Percentiles rank a stretch among this genome's conserved stretches.
These are phyloP conservation scores for Daldinia eschscholtzii DNA, from an alignment of 2,329 filamentous ascomycete genomes.

Conservation along the genomic window DNA sequence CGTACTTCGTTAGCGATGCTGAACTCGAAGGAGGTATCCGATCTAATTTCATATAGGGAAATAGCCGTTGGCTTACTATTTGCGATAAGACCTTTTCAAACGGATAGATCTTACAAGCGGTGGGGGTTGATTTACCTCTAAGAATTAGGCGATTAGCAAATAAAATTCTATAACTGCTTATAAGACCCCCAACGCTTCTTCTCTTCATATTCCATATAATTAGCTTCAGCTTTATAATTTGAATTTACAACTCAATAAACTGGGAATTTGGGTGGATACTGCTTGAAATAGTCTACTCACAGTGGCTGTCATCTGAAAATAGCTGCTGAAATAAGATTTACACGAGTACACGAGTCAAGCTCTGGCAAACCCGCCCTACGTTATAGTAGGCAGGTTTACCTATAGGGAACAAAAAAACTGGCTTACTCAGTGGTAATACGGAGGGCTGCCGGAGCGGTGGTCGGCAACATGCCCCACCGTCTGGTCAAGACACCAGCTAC, in stretches of 20 bases:
- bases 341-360: constrained; percentile 15
- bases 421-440: constrained; percentile 47
- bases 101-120: constrained; percentile 8
- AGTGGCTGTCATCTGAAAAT: neutral
- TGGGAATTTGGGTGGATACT: constrained; percentile 8
- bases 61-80: constrained; percentile 31
- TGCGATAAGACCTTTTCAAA: constrained; percentile 1
- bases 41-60: constrained; percentile 8
- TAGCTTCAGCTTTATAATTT: neutral
- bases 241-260: neutral
- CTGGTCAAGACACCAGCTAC: constrained; percentile 35
- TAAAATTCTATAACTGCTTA: constrained; percentile 20
- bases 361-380: constrained; percentile 9
- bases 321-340: neutral
- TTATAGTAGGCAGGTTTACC: constrained; percentile 7
- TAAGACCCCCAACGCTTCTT: constrained; percentile 8
- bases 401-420: constrained; percentile 26
- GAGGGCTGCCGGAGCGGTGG: constrained; percentile 47
- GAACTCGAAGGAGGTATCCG: constrained; percentile 9
- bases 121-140: constrained; percentile 26
- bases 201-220: neutral
- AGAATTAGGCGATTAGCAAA: constrained; percentile 27
- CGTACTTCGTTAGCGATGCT: constrained; percentile 3
- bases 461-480: constrained; percentile 50
- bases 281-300: constrained; percentile 12